These are phyloP conservation scores for Podila minutissima DNA, from an alignment of 192 early-diverging fungal species.

Conservation along the genomic window DNA sequence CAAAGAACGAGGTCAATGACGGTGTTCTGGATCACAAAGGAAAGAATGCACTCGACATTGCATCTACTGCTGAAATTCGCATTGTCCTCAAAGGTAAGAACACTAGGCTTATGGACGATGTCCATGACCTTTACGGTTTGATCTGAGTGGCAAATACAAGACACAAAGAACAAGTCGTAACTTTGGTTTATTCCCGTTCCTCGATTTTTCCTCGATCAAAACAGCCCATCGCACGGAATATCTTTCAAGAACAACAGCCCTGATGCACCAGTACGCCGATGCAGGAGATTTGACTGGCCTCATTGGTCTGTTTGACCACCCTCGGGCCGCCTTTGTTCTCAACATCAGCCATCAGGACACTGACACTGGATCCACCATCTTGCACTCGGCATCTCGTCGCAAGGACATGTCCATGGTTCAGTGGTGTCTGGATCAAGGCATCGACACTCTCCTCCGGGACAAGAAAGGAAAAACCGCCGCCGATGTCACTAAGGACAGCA, in stretches of 20 bases:
- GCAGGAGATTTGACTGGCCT: slow-evolving; percentile 49
- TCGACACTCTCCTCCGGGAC: slow-evolving; percentile 78
- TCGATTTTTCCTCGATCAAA: too few relatives aligned
- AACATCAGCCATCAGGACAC: slow-evolving; percentile 76
- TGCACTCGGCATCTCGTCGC: slow-evolving; percentile 75
- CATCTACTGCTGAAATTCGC: slow-evolving; percentile 56
- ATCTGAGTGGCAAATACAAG: neutral
- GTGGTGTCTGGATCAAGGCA: slow-evolving; percentile 78
- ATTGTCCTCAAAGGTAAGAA: slow-evolving; percentile 64
- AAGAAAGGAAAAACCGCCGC: slow-evolving; percentile 67
- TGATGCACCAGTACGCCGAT: slow-evolving; percentile 63
- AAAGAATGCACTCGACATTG: slow-evolving; percentile 66
- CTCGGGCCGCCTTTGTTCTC: slow-evolving; percentile 63
- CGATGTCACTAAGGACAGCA: slow-evolving; percentile 63
- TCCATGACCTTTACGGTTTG: too few relatives aligned
- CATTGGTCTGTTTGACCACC: slow-evolving; percentile 58
- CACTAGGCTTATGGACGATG: neutral
- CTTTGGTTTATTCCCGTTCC: too few relatives aligned
- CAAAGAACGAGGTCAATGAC: slow-evolving; percentile 72
- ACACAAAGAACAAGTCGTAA: neutral
- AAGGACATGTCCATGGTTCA: slow-evolving; percentile 72
- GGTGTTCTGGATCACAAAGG: slow-evolving; percentile 69
- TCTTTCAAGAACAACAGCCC: slow-evolving; percentile 54
- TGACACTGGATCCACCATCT: slow-evolving; percentile 67
- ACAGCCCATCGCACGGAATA: slow-evolving; percentile 63